These are phyloP conservation scores for Metarhizium sp. DNA, from an alignment of 2,329 filamentous ascomycete species.

Conservation along the genomic window DNA sequence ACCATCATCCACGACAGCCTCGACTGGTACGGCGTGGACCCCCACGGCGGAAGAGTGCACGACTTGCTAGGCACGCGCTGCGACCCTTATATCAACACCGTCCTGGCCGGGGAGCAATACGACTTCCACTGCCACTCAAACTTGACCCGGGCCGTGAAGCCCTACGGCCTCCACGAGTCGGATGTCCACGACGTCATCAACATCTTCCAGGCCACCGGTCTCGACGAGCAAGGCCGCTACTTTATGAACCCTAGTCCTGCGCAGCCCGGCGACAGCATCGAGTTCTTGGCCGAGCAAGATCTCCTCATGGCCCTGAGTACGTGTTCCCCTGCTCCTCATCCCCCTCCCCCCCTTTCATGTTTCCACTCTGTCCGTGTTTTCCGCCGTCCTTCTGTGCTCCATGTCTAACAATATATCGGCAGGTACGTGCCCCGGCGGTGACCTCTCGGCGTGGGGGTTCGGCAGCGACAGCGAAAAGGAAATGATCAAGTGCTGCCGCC, in stretches of 20 bases:
- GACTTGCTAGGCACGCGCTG: constrained; percentile 76
- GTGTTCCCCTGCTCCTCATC: constrained; percentile 9
- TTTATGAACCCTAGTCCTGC: constrained; percentile 63
- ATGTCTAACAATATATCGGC: neutral
- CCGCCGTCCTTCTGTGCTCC: neutral
- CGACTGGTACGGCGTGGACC: constrained; percentile 48
- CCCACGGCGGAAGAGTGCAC: constrained; percentile 60
- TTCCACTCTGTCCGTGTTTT: too few relatives aligned
- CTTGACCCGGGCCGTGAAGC: constrained; percentile 61
- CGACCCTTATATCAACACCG: constrained; percentile 72
- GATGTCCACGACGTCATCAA: constrained; percentile 84
- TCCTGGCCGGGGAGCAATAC: constrained; percentile 62
- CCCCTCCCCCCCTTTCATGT: neutral
- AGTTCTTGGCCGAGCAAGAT: constrained; percentile 75
- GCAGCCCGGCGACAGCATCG: constrained; percentile 48
- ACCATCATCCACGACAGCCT: constrained; percentile 65
- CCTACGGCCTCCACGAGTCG: constrained; percentile 57
- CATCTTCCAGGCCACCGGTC: constrained; percentile 74
- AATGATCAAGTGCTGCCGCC: constrained; percentile 62
- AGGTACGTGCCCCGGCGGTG: constrained; percentile 70
- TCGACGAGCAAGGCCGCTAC: constrained; percentile 63
- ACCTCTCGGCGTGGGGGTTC: constrained; percentile 76
- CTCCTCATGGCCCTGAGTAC: constrained; percentile 51
- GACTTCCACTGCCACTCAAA: constrained; percentile 84
- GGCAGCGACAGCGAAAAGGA: constrained; percentile 56